Evolutionary conservation across 1,139 yeast genomes (phyloP).

Genomic region (Magnusiomyces sp.): DNA sequence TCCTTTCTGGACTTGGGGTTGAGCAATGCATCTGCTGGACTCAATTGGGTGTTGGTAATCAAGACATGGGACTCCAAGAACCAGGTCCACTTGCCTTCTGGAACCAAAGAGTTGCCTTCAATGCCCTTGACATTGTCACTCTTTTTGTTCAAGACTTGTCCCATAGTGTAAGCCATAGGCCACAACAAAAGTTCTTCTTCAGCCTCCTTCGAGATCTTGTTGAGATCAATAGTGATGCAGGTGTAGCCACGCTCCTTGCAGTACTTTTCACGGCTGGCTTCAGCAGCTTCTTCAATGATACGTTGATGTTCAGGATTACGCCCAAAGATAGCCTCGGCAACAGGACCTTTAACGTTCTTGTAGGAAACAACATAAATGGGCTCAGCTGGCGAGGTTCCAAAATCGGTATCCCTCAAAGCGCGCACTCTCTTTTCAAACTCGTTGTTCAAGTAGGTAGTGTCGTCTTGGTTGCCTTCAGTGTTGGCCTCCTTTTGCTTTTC

Average conservation of each 20-base stretch:
- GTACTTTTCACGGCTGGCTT: slow-evolving; percentile 27
- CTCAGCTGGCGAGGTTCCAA: too few relatives aligned
- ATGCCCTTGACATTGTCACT: too few relatives aligned
- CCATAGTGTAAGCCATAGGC: slow-evolving; percentile 29
- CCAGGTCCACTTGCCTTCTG: slow-evolving; percentile 32
- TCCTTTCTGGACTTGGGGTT: slow-evolving; percentile 23
- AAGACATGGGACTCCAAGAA: slow-evolving; percentile 30
- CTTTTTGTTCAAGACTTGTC: slow-evolving; percentile 23
- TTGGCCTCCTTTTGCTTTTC: too few relatives aligned
- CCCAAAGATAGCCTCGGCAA: too few relatives aligned
- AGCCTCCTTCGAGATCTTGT: slow-evolving; percentile 14
- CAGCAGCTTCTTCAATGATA: slow-evolving; percentile 20
- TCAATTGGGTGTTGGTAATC: slow-evolving; percentile 26
- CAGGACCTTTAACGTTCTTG: too few relatives aligned
- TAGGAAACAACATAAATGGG: too few relatives aligned
- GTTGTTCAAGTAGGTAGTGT: too few relatives aligned
- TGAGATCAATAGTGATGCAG: slow-evolving; percentile 25
- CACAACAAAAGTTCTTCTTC: slow-evolving; percentile 25
- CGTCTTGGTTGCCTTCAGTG: too few relatives aligned
- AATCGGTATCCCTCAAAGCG: too few relatives aligned
- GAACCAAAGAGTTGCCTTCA: too few relatives aligned
- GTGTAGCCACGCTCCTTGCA: slow-evolving; percentile 27
- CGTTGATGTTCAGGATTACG: too few relatives aligned
- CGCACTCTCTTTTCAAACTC: too few relatives aligned
- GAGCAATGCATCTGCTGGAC: slow-evolving; percentile 28